Conservation (phyloP, 352 stramenopile species). For the Phytophthora sansomeana region DNA sequence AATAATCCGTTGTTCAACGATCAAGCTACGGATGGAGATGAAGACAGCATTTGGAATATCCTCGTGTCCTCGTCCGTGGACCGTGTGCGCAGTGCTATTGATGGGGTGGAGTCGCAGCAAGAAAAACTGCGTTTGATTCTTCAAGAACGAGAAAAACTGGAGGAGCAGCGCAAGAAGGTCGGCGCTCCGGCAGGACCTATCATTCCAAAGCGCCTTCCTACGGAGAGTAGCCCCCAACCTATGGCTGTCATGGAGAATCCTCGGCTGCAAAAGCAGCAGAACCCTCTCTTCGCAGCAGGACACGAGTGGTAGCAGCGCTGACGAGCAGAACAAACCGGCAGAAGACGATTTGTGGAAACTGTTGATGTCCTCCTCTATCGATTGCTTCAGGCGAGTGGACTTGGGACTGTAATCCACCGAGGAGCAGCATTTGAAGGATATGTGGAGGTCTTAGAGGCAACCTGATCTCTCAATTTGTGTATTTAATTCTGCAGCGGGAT, state of each 20-base stretch:
- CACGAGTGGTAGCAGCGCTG: neutral
- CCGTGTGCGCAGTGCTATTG: conserved; percentile 61
- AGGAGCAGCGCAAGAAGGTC: conserved; percentile 66
- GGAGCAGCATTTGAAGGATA: neutral
- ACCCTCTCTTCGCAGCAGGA: conserved; percentile 36
- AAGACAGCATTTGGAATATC: conserved; percentile 79
- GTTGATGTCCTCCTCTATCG: conserved; percentile 70
- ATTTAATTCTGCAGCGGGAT: neutral
- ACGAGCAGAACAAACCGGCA: conserved; percentile 18
- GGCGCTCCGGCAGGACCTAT: conserved; percentile 15
- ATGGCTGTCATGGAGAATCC: conserved; percentile 7
- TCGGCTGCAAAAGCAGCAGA: conserved; percentile 25
- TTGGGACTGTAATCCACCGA: conserved; percentile 38
- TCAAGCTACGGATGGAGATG: conserved; percentile 50
- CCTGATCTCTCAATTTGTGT: neutral
- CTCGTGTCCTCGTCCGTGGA: conserved; percentile 77
- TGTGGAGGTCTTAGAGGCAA: neutral
- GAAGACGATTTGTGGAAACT: conserved; percentile 80
- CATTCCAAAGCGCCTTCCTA: conserved; percentile 11
- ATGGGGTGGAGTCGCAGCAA: conserved; percentile 48
- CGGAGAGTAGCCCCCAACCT: neutral
- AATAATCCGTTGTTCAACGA: conserved; percentile 66
- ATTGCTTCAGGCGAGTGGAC: conserved; percentile 56
- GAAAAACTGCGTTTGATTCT: conserved; percentile 70
- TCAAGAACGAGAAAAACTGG: conserved; percentile 67